Conservation (phyloP, 1,139 yeast species). For the Suhomyces maxii region DNA sequence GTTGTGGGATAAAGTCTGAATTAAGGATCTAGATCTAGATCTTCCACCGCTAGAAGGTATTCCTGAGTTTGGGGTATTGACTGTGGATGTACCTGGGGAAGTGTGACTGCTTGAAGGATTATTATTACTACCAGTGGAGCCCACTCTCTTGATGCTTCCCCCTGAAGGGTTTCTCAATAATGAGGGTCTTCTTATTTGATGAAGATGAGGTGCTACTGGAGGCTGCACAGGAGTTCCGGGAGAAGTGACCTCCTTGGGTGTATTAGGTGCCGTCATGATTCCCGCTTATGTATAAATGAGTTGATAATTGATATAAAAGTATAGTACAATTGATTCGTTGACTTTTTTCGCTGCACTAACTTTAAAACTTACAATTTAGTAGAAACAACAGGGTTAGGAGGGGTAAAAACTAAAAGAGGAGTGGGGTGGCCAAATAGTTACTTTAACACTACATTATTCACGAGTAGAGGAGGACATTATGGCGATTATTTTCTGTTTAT, state of each 20-base stretch:
- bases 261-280: conserved; percentile 7
- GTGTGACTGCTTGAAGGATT: conserved; percentile 2
- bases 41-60: conserved; percentile 1
- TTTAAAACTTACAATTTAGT: background rate
- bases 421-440: too few relatives aligned
- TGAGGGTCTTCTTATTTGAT: conserved; percentile 14
- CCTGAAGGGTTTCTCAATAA: conserved; percentile 15
- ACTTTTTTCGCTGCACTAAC: background rate
- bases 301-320: too few relatives aligned
- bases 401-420: background rate
- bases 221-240: conserved; percentile 1
- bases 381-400: background rate
- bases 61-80: conserved; percentile 1
- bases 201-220: conserved; percentile 7
- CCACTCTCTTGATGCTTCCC: conserved; percentile 4
- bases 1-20: conserved; percentile 21
- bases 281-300: background rate
- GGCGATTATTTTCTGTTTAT: too few relatives aligned
- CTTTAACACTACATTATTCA: too few relatives aligned
- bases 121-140: background rate
- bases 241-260: conserved; percentile 6
- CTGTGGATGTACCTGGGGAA: conserved; percentile 3
- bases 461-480: too few relatives aligned
- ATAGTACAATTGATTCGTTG: background rate
- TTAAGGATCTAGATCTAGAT: conserved; percentile 23